Evolutionary conservation across 768 basidiomycete genomes (phyloP).

Genomic region (Melanogaster broomeanus): DNA sequence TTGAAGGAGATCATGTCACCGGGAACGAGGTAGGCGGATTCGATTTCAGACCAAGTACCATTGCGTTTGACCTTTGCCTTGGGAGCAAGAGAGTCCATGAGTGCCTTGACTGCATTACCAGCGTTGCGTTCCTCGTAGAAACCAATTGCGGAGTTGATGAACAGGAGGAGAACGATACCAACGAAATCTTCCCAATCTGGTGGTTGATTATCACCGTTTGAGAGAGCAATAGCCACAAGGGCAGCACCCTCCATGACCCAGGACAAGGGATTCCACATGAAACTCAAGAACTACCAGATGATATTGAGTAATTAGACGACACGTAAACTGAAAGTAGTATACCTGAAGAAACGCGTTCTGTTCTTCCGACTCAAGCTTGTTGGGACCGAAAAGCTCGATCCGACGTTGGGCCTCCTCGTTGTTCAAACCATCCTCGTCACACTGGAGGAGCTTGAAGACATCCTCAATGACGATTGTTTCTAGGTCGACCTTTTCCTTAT

Average conservation of each 20-base stretch:
- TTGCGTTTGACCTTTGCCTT: constrained; percentile 93
- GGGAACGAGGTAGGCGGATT: constrained; percentile 86
- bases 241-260: constrained; percentile 99
- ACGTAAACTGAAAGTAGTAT: constrained; percentile 12
- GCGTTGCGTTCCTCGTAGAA: constrained; percentile 98
- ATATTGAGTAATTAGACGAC: background rate
- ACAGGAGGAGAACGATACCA: constrained; percentile 89
- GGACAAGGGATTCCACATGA: constrained; percentile 99
- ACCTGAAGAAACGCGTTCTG: constrained; percentile 91
- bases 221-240: constrained; percentile 91
- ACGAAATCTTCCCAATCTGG: constrained; percentile 98
- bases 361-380: constrained; percentile 90
- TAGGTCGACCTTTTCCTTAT: constrained; percentile 99
- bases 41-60: constrained; percentile 86
- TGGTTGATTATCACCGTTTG: constrained; percentile 83
- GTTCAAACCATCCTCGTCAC: constrained; percentile 77
- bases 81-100: constrained; percentile 99
- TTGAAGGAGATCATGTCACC: constrained; percentile 98
- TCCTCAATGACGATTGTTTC: constrained; percentile 97
- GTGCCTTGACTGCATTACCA: constrained; percentile 98
- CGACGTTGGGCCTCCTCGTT: constrained; percentile 78
- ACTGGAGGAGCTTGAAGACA: constrained; percentile 95
- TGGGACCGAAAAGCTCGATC: constrained; percentile 92
- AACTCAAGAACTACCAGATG: constrained; percentile 71
- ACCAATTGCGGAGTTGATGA: constrained; percentile 96